Percentiles rank a stretch among this genome's conserved stretches.
Conservation (phyloP, 371 early-diverging fungal genomes). For the Chytridiales sp. region DNA sequence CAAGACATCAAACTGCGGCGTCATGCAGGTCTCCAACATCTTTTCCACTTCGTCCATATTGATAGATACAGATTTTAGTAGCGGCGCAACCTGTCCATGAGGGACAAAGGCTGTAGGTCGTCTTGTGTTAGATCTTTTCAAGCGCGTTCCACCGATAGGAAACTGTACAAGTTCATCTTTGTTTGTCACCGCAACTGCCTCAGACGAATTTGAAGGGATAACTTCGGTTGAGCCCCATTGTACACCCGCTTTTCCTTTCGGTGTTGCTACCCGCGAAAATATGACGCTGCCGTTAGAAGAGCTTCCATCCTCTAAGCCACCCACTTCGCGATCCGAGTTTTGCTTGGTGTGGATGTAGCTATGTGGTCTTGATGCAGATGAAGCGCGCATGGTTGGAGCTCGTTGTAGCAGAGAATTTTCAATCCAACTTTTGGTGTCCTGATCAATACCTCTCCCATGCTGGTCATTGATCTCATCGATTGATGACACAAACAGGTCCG, state of each 20-base stretch:
- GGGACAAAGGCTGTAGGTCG: not conserved
- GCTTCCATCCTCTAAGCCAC: not conserved
- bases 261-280: too few species aligned
- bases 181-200: slow-evolving; percentile 11
- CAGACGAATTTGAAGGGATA: not conserved
- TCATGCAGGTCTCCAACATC: slow-evolving; percentile 31
- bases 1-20: slow-evolving; percentile 50
- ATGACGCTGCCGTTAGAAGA: slow-evolving; percentile 5
- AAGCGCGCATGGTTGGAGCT: slow-evolving; percentile 7
- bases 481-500: slow-evolving; percentile 48
- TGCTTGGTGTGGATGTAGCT: too few species aligned
- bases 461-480: slow-evolving; percentile 53
- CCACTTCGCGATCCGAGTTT: not conserved
- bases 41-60: slow-evolving; percentile 34
- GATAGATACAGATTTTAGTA: slow-evolving; percentile 10
- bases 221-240: too few species aligned
- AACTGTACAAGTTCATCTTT: not conserved
- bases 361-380: not conserved
- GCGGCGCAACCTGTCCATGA: too few species aligned
- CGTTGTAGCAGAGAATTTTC: slow-evolving; percentile 45
- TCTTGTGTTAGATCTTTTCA: too few species aligned
- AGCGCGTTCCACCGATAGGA: not conserved
- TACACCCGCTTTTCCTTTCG: too few species aligned
- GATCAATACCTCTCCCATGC: slow-evolving; percentile 44
- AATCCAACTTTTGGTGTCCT: slow-evolving; percentile 52